phyloP scores from a whole-genome alignment of 1,284 basidiomycete genomes.

The Melampsora americana region DNA sequence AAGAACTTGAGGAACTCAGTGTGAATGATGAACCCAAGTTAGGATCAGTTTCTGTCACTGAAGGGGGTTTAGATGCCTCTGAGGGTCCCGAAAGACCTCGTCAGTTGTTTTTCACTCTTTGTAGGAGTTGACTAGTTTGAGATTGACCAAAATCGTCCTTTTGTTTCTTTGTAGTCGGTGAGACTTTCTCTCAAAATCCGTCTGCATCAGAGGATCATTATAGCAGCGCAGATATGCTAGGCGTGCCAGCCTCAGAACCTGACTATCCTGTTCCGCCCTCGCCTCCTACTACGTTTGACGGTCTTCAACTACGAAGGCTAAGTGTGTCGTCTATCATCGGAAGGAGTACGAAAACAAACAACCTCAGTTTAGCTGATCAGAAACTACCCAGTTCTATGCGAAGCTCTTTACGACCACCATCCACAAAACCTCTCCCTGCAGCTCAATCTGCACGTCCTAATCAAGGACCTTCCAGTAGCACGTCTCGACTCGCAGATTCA shows the following conservation, averaged over 20 bases:
- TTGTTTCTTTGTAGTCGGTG: background rate
- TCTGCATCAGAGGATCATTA: background rate
- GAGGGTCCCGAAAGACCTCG: background rate
- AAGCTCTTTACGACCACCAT: constrained; percentile 6
- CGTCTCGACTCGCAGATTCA: background rate
- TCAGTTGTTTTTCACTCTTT: background rate
- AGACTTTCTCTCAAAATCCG: background rate
- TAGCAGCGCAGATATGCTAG: background rate
- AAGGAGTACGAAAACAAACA: background rate
- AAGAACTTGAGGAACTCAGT: too few species aligned
- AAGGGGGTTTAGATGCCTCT: too few species aligned
- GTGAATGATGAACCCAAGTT: too few species aligned
- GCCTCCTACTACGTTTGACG: constrained; percentile 2
- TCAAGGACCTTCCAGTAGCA: constrained; percentile 4
- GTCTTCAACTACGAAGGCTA: background rate
- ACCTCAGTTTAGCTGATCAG: background rate
- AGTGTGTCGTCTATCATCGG: constrained; percentile 4
- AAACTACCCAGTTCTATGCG: background rate
- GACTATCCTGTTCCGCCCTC: constrained; percentile 7
- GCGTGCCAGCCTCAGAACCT: constrained; percentile 6
- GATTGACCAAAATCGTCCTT: background rate
- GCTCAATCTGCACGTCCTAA: constrained; percentile 17
- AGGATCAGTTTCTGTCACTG: too few species aligned
- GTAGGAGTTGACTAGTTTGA: background rate
- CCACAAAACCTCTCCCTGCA: constrained; percentile 1